These are phyloP conservation scores for Cetradonia linearis DNA, from an alignment of 495 filamentous ascomycete species.

Conservation along the genomic window DNA sequence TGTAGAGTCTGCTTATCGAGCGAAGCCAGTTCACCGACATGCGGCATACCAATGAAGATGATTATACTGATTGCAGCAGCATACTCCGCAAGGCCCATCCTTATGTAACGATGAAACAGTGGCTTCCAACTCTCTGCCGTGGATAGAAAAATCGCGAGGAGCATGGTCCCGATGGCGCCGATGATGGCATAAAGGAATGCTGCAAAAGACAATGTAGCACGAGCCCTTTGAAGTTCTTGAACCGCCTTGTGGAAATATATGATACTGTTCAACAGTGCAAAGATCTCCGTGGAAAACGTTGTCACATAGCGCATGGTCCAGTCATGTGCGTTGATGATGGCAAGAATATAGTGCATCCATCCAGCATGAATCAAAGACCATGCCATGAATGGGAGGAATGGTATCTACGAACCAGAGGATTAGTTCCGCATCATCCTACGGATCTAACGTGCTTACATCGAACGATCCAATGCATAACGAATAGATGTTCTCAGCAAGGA, in stretches of 20 bases:
- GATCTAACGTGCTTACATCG: slow-evolving; percentile 32
- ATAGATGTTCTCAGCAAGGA: slow-evolving; percentile 62
- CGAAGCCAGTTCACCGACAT: slow-evolving; percentile 51
- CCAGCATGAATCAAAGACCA: slow-evolving; percentile 62
- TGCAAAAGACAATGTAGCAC: slow-evolving; percentile 49
- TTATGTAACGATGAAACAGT: slow-evolving; percentile 55
- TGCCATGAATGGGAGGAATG: slow-evolving; percentile 63
- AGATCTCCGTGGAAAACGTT: slow-evolving; percentile 60
- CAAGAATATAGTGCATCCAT: slow-evolving; percentile 61
- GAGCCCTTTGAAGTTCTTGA: slow-evolving; percentile 55
- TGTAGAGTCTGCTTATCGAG: slow-evolving; percentile 54
- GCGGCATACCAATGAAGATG: slow-evolving; percentile 55
- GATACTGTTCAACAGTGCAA: slow-evolving; percentile 59
- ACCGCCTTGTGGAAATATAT: slow-evolving; percentile 71
- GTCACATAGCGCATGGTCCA: slow-evolving; percentile 74
- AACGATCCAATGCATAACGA: slow-evolving; percentile 47
- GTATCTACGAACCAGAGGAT: slow-evolving; percentile 36
- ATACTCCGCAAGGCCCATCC: slow-evolving; percentile 57
- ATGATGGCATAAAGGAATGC: slow-evolving; percentile 63
- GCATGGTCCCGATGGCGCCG: slow-evolving; percentile 58
- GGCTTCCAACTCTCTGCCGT: slow-evolving; percentile 56
- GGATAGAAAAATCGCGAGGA: slow-evolving; percentile 54
- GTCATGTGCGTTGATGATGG: slow-evolving; percentile 63
- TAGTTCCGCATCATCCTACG: neutral
- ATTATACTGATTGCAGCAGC: slow-evolving; percentile 64